phyloP scores from a whole-genome alignment of 2,329 filamentous ascomycete species.

The Phialophora expanda region DNA sequence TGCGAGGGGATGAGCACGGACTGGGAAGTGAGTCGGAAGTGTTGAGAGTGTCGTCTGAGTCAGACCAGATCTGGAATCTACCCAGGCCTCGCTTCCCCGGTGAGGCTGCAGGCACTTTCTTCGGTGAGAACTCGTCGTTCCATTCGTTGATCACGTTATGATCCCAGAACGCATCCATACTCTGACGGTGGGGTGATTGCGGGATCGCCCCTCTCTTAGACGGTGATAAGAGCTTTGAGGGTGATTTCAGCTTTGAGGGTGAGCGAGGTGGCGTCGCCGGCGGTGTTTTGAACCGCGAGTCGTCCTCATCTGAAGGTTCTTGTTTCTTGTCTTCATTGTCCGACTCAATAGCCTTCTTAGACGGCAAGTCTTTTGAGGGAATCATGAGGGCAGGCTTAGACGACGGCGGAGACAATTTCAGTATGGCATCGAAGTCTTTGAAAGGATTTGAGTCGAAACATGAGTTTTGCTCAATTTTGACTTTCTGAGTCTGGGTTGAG shows the following conservation, averaged over 20 bases:
- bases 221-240: conserved; percentile 51
- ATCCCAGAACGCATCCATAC: conserved; percentile 61
- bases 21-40: conserved; percentile 41
- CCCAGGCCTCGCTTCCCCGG: conserved; percentile 34
- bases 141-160: conserved; percentile 58
- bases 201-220: conserved; percentile 55
- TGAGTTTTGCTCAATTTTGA: not conserved
- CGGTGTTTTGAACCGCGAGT: conserved; percentile 21
- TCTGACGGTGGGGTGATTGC: conserved; percentile 57
- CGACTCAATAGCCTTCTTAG: not conserved
- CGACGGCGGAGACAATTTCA: conserved; percentile 25
- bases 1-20: conserved; percentile 36
- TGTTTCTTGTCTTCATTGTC: not conserved
- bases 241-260: conserved; percentile 37
- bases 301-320: not conserved
- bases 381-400: conserved; percentile 19
- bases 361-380: conserved; percentile 20
- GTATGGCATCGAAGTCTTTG: conserved; percentile 23
- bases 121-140: conserved; percentile 61
- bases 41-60: conserved; percentile 41
- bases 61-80: conserved; percentile 45
- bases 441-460: conserved; percentile 18
- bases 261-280: conserved; percentile 45
- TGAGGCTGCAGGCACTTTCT: conserved; percentile 46
- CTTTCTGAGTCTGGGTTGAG: conserved; percentile 12